Conservation (phyloP, 2,329 filamentous ascomycete genomes). For the Claviceps sp. region DNA sequence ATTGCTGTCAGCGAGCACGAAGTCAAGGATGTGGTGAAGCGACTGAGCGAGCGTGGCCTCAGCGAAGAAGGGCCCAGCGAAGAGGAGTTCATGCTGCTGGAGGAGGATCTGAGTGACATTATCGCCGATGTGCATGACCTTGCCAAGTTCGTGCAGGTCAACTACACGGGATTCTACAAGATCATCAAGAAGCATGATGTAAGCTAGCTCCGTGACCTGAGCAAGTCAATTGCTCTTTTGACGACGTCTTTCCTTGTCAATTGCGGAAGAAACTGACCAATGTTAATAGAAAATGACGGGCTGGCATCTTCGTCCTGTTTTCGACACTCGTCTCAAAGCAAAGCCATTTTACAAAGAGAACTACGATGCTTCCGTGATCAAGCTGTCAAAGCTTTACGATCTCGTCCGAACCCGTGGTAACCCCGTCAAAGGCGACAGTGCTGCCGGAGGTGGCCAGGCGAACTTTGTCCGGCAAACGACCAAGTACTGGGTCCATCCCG, state of each 20-base stretch:
- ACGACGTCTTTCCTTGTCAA: too few relatives aligned
- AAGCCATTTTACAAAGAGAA: conserved; percentile 99
- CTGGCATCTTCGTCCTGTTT: conserved; percentile 91
- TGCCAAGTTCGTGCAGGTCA: conserved; percentile 94
- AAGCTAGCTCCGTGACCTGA: conserved; percentile 18
- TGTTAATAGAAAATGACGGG: conserved; percentile 68
- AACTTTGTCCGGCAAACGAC: conserved; percentile 96
- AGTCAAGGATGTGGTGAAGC: conserved; percentile 73
- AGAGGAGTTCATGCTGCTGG: conserved; percentile 85
- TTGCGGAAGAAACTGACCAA: too few relatives aligned
- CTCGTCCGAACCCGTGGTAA: conserved; percentile 86
- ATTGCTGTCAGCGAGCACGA: conserved; percentile 82
- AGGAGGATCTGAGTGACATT: conserved; percentile 92
- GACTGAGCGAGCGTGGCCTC: conserved; percentile 50
- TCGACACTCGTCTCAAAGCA: conserved; percentile 83
- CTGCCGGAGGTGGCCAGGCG: conserved; percentile 82
- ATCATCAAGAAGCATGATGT: conserved; percentile 99
- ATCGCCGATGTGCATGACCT: conserved; percentile 97
- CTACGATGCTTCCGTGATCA: conserved; percentile 90
- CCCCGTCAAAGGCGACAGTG: conserved; percentile 80
- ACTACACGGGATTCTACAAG: conserved; percentile 98
- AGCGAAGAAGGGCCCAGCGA: conserved; percentile 55
- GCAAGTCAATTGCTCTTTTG: background rate
- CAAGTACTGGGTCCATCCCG: conserved; percentile 98
- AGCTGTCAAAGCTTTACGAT: conserved; percentile 91